These are phyloP conservation scores for Vaccinium vitisidaea DNA, from an alignment of 148 eudicot species.

Conservation along the genomic window DNA sequence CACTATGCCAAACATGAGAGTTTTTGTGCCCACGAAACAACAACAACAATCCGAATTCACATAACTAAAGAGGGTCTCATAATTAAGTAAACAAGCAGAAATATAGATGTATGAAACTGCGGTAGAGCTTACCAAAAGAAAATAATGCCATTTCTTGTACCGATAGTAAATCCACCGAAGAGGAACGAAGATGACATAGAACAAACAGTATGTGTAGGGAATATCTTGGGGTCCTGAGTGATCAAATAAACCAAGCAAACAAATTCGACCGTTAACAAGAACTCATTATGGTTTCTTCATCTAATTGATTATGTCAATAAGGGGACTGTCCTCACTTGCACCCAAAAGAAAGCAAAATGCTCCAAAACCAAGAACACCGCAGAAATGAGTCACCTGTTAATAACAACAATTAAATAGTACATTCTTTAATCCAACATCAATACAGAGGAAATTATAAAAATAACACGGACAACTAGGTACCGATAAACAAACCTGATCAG, in stretches of 20 bases:
- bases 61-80: background rate
- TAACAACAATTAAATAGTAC: background rate
- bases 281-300: background rate
- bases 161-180: conserved; percentile 94
- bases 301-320: background rate
- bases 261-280: background rate
- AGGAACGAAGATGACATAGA: conserved; percentile 87
- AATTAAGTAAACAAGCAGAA: background rate
- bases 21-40: background rate
- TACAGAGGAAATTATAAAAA: background rate
- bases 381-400: conserved; percentile 76
- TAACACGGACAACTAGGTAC: background rate
- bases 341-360: conserved; percentile 95
- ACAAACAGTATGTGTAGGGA: conserved; percentile 78
- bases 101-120: background rate
- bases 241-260: conserved; percentile 14
- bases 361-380: conserved; percentile 90
- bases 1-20: background rate
- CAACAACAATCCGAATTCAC: background rate
- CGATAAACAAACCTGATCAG: background rate
- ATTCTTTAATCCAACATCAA: background rate
- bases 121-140: conserved; percentile 65
- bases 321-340: conserved; percentile 68
- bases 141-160: conserved; percentile 97
- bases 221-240: conserved; percentile 89